Evolutionary conservation across 2,329 filamentous ascomycete genomes (phyloP), one percentile per base, ranked within the genome.

Genomic region (Trichophyton mentagrophytes): DNA sequence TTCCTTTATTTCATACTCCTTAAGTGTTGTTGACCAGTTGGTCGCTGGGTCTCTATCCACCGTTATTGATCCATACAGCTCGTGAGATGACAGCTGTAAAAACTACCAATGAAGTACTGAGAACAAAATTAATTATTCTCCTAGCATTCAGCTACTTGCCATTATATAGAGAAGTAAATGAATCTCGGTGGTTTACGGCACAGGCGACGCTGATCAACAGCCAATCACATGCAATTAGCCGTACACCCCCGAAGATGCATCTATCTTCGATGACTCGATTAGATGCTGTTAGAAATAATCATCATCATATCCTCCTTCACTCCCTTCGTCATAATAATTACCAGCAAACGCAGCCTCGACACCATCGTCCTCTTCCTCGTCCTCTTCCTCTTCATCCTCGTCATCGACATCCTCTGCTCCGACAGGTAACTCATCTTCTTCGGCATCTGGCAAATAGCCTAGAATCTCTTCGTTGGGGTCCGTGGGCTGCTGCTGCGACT

Each of bases 291-390:
- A 56, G 25, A 61, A 66, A 61, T 62, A 68, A 62, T 72, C 68
- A 63, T 67, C 69, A 60, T 69, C 69, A 60, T 73, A 70, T 56
- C 72, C 71, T 58, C 68, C 70, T 51, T 73, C 72, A 59, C 68
- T 70, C n/a, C 64, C 69, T 27, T 71, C 69, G 51, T 64, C 64
- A 44, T 66, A 64, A 62, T 74, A 75, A 6, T 68, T 67, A 8
- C 73, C 73, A 25, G 72, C 69, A 65, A 75, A 73, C 5, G 73
- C 70, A 44, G 67, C 71, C 5, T 74, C 70, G 38, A 74, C 53
- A 17, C 67, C 68, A 60, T 71, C 69, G 1, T 64, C 64, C 46
- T 70, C 17, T 17, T 17, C 70, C 2, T 71, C 68, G 8, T 71
- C 69, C 1, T 68, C 68, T 0, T 70, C 69, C 0, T 73, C 69